Conservation (phyloP, 2,329 filamentous ascomycete species). For the Talaromyces marneffei region DNA sequence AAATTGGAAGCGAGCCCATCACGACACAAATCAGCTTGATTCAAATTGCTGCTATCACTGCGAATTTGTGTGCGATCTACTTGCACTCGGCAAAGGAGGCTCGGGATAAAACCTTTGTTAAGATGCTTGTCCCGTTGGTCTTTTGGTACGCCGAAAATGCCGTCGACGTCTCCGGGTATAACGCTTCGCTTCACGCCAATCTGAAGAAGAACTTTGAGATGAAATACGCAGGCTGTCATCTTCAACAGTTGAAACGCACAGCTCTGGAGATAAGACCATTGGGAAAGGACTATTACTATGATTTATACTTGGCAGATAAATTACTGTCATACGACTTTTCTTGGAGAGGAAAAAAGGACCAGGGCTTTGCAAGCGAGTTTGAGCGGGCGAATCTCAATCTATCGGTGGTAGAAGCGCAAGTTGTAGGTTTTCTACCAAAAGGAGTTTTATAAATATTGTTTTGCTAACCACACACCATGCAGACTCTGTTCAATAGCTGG, state of each 20-base stretch:
- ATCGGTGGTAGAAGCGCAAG: conserved; percentile 86
- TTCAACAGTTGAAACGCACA: conserved; percentile 78
- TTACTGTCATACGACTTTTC: conserved; percentile 71
- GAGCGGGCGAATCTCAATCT: conserved; percentile 83
- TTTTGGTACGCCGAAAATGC: conserved; percentile 75
- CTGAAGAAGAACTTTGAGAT: conserved; percentile 76
- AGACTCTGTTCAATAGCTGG: conserved; percentile 83
- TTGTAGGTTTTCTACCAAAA: conserved; percentile 49
- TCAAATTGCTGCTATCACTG: conserved; percentile 71
- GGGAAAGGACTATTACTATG: conserved; percentile 77
- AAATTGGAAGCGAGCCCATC: conserved; percentile 47
- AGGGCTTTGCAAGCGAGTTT: conserved; percentile 78
- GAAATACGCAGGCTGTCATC: conserved; percentile 65
- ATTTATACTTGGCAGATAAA: conserved; percentile 66
- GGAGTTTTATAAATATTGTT: conserved; percentile 27
- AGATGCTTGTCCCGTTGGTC: conserved; percentile 66
- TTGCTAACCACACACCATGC: conserved; percentile 13
- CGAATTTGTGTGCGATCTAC: conserved; percentile 85
- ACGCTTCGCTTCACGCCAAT: conserved; percentile 77
- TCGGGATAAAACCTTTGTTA: conserved; percentile 61
- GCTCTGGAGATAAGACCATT: conserved; percentile 59
- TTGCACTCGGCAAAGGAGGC: conserved; percentile 78
- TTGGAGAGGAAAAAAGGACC: conserved; percentile 62
- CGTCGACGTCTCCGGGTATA: conserved; percentile 74
- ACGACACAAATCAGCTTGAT: conserved; percentile 53